Evolutionary conservation across 2,329 filamentous ascomycete genomes (phyloP), one percentile per base, ranked within the genome.

Genomic region (Aspergillus melleus): DNA sequence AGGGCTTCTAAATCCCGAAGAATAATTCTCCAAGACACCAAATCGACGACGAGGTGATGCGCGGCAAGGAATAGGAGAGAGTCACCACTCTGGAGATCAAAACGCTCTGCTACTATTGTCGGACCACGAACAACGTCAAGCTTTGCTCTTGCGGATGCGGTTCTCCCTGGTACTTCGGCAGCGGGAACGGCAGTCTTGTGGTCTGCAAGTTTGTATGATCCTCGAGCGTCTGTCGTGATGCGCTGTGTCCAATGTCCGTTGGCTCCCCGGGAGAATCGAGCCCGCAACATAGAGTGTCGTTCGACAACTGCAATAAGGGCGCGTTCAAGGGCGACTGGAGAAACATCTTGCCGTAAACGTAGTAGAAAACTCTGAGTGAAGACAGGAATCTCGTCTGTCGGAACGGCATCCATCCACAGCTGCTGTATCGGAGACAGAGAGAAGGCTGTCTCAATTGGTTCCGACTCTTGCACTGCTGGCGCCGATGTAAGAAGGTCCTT

Each of bases 321-420:
- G n/a, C 26, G 32, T 5, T 49, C 44, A 8, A 70, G 24, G 11
- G 52, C 24, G 1, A 52, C 16, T 8, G 61, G 50, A 8, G 60
- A 46, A 5, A 63, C 51, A 8, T 24, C 30, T 16, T 49, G 32
- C 2, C 53, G 36, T 2, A 69, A 42, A 3, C 56, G 61, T 6
- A 70, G 59, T 10, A 67, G 58, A 53, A 70, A 64, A 39, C 62
- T 68, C 46, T 71, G 70, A 49, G 68, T 71, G 59, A 67, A 72
- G 0, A 54, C 61, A 14, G 66, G 55, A 10, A 39, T 29, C 50
- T 55, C 5, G 49, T 54, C 42, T 6, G 50, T 22, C 26, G 12
- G 32, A 16, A 36, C 32, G 32, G 11, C 4, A 10, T 66, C 47
- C 30, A 70, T 69, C 49, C 63, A 67, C 12, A 64, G 55, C 42